phyloP scores from a whole-genome alignment of 164 flowering plant species.

The Litsea cubeba region DNA sequence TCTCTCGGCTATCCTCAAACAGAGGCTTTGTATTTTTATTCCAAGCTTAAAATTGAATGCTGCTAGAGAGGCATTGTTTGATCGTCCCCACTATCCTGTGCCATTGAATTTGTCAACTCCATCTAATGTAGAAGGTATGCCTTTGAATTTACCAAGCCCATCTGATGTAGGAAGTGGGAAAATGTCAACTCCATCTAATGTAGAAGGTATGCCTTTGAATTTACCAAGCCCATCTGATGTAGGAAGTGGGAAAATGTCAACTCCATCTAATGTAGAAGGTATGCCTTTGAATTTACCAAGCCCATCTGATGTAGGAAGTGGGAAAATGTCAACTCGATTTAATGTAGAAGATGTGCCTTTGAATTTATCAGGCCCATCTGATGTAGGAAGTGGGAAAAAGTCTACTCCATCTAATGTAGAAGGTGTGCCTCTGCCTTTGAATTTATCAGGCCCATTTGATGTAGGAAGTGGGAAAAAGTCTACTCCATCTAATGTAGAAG shows the following conservation, averaged over 20 bases:
- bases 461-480: neutral
- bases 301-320: neutral
- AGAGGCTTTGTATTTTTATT: slow-evolving; percentile 32
- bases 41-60: slow-evolving; percentile 14
- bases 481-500: neutral
- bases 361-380: neutral
- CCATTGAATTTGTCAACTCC: slow-evolving; percentile 14
- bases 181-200: neutral
- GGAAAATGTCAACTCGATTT: neutral
- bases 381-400: neutral
- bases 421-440: neutral
- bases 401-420: neutral
- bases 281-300: no score
- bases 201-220: slow-evolving; percentile 4
- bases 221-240: no score
- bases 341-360: neutral
- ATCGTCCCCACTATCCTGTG: slow-evolving; percentile 7
- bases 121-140: slow-evolving; percentile 5
- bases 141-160: neutral
- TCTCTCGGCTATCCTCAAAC: slow-evolving; percentile 51
- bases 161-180: neutral
- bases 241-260: neutral
- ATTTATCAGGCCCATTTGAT: neutral
- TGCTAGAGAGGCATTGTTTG: slow-evolving; percentile 10
- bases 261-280: no score